Percentiles rank a stretch among this genome's conserved stretches.
Conservation (phyloP, 768 basidiomycete species). For the Austroboletus eburneus region DNA sequence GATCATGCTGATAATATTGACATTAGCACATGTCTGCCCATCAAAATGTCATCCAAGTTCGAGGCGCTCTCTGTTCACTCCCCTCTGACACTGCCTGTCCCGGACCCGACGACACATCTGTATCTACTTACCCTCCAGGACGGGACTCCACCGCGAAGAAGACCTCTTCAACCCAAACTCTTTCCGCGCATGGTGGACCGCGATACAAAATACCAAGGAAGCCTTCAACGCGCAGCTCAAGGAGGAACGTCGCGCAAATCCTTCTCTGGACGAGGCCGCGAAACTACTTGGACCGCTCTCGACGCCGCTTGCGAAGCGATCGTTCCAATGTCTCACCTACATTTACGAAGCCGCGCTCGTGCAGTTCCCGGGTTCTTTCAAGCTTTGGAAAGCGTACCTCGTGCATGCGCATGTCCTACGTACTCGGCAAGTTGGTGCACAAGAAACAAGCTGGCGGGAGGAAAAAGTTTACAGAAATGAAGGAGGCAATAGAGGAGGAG, state of each 20-base stretch:
- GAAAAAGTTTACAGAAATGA: slow-evolving; percentile 91
- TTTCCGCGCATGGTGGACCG: slow-evolving; percentile 90
- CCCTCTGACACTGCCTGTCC: slow-evolving; percentile 82
- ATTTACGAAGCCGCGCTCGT: slow-evolving; percentile 91
- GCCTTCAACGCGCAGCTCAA: slow-evolving; percentile 54
- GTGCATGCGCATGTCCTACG: slow-evolving; percentile 77
- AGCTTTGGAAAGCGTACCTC: slow-evolving; percentile 94
- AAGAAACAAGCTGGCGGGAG: slow-evolving; percentile 80
- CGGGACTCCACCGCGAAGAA: slow-evolving; percentile 85
- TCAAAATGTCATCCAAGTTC: slow-evolving; percentile 43
- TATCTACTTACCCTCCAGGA: slow-evolving; percentile 72
- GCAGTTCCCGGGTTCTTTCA: slow-evolving; percentile 87
- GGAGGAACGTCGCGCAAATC: slow-evolving; percentile 42
- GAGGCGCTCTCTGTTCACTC: slow-evolving; percentile 58
- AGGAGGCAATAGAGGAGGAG: slow-evolving; percentile 84
- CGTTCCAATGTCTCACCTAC: slow-evolving; percentile 80
- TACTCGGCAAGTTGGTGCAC: slow-evolving; percentile 68
- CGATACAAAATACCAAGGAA: slow-evolving; percentile 74
- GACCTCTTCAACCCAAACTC: slow-evolving; percentile 90
- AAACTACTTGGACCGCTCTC: slow-evolving; percentile 76
- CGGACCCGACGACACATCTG: slow-evolving; percentile 74
- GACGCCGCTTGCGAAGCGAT: slow-evolving; percentile 64
- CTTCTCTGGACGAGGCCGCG: slow-evolving; percentile 47
- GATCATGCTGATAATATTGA: too few relatives aligned
- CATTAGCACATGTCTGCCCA: too few relatives aligned